phyloP scores from a whole-genome alignment of 257 asterid species.

The Jaltomata sinuosa region DNA sequence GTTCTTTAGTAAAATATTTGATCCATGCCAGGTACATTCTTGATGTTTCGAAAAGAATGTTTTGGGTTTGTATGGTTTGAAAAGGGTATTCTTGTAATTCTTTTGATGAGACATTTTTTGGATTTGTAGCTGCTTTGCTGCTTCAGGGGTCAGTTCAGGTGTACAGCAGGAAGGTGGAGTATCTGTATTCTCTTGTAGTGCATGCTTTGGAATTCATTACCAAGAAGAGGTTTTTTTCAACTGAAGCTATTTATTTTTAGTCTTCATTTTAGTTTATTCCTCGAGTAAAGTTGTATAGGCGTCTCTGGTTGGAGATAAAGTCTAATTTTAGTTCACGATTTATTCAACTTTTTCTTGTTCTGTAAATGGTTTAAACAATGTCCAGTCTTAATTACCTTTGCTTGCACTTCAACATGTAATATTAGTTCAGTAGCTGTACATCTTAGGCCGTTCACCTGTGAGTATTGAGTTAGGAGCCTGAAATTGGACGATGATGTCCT shows the following conservation, averaged over 20 bases:
- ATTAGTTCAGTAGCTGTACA: background rate
- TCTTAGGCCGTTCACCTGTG: background rate
- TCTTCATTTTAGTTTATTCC: background rate
- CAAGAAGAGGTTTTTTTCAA: slow-evolving; percentile 55
- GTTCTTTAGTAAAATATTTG: background rate
- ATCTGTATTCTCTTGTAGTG: slow-evolving; percentile 73
- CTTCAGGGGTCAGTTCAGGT: slow-evolving; percentile 98
- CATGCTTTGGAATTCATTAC: slow-evolving; percentile 88
- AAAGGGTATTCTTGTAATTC: background rate
- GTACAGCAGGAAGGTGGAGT: slow-evolving; percentile 94
- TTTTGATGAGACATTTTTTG: slow-evolving; percentile 2
- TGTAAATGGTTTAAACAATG: background rate
- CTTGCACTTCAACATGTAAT: background rate
- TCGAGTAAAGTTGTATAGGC: background rate
- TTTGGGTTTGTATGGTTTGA: background rate
- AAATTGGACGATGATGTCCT: background rate
- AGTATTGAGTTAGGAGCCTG: background rate
- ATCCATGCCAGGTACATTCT: background rate
- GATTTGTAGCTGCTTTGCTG: slow-evolving; percentile 81
- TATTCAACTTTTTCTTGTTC: background rate
- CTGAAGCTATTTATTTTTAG: background rate
- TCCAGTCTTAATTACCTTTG: background rate
- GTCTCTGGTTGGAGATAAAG: background rate
- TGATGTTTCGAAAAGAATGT: background rate
- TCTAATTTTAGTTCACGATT: background rate